phyloP scores from a whole-genome alignment of 805 yeast species.

The Tetrapisispora fleetii region DNA sequence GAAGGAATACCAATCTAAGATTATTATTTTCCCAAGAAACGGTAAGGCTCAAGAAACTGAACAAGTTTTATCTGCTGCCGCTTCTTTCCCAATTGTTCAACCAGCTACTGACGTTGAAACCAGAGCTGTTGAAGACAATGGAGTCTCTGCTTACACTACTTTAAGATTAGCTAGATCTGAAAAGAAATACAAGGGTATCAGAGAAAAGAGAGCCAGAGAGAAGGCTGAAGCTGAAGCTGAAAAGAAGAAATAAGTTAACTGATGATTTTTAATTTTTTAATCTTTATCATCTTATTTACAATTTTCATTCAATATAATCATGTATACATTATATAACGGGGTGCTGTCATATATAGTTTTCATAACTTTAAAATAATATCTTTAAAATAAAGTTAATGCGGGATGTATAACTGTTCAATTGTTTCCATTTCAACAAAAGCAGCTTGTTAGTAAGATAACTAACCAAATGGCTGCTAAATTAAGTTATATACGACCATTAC shows the following conservation, averaged over 20 bases:
- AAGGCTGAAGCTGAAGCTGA: conserved; percentile 99
- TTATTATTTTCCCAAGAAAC: conserved; percentile 92
- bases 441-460: no score
- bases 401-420: background rate
- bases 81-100: conserved; percentile 88
- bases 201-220: conserved; percentile 95
- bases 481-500: no score
- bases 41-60: conserved; percentile 70
- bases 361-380: conserved; percentile 3
- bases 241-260: conserved; percentile 67
- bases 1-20: conserved; percentile 90
- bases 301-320: conserved; percentile 2
- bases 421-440: no score
- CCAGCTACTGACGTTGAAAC: conserved; percentile 61
- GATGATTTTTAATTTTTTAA: background rate
- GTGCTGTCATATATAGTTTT: conserved; percentile 3
- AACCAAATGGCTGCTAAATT: background rate
- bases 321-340: conserved; percentile 4
- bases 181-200: conserved; percentile 88
- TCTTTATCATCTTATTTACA: background rate
- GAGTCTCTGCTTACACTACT: conserved; percentile 83
- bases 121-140: conserved; percentile 76
- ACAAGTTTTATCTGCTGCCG: conserved; percentile 65
- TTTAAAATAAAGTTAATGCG: background rate
- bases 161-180: conserved; percentile 92